Percentiles rank a stretch among this genome's conserved stretches.
phyloP scores from a whole-genome alignment of 2,329 filamentous ascomycete genomes.

The Trematosphaeria pertusa region DNA sequence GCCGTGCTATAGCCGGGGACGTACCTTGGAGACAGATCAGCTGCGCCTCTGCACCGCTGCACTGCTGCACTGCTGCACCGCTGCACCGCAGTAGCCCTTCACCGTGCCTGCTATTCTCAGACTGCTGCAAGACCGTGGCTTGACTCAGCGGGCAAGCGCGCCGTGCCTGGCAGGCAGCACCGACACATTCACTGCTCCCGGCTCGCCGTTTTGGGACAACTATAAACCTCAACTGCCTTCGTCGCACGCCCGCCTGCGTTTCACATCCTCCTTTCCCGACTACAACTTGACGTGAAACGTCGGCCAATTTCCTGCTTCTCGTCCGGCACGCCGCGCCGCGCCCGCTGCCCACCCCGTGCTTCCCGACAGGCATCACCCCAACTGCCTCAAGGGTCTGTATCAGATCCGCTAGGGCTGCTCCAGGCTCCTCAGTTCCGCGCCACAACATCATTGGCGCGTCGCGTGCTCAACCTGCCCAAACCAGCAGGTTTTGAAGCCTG shows the following conservation, averaged over 20 bases:
- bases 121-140: slow-evolving; percentile 4
- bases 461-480: slow-evolving; percentile 15
- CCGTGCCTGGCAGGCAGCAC: slow-evolving; percentile 16
- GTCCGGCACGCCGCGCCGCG: slow-evolving; percentile 1
- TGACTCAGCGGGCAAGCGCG: not conserved
- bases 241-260: slow-evolving; percentile 11
- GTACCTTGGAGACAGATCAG: no score
- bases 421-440: slow-evolving; percentile 11
- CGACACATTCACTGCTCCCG: not conserved
- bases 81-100: no score
- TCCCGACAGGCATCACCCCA: slow-evolving; percentile 22
- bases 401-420: slow-evolving; percentile 18
- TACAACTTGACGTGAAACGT: slow-evolving; percentile 20
- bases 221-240: slow-evolving; percentile 19
- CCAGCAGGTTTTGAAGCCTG: slow-evolving; percentile 17
- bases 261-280: slow-evolving; percentile 7
- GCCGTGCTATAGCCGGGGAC: no score
- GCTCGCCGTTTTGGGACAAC: slow-evolving; percentile 9
- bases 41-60: no score
- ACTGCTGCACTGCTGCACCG: no score
- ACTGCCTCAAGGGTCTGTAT: slow-evolving; percentile 20
- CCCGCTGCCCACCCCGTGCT: slow-evolving; percentile 1
- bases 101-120: no score
- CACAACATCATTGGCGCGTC: slow-evolving; percentile 17
- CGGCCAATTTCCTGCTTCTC: slow-evolving; percentile 20